Evolutionary conservation across 345 rosid genomes (phyloP).

Genomic region (Psidium guajava): DNA sequence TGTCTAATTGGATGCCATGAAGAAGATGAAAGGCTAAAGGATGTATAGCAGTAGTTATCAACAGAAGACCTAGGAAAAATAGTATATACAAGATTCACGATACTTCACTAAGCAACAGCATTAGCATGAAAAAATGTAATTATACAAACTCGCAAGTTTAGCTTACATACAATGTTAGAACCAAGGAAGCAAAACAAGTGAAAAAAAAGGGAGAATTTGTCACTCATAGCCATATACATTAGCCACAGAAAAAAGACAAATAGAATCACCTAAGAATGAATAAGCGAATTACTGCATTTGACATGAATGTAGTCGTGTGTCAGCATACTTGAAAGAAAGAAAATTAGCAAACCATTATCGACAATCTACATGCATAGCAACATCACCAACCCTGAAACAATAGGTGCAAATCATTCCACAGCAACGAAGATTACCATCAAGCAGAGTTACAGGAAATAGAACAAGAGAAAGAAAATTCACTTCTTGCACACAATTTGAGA

Average conservation of each 20-base stretch:
- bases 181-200: neutral
- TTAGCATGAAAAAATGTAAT: neutral
- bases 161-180: neutral
- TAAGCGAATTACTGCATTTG: neutral
- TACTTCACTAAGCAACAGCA: neutral
- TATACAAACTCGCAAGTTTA: neutral
- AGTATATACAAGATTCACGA: neutral
- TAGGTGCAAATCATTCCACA: neutral
- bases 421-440: neutral
- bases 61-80: neutral
- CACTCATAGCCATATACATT: neutral
- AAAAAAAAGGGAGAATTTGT: neutral
- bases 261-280: neutral
- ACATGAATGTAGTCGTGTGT: neutral
- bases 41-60: neutral
- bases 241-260: neutral
- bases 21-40: neutral
- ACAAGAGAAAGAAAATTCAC: neutral
- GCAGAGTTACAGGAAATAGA: neutral
- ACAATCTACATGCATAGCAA: neutral
- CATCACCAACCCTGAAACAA: neutral
- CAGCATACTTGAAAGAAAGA: neutral
- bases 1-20: neutral
- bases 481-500: neutral
- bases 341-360: neutral